phyloP scores from a whole-genome alignment of 345 rosid genomes.

The Aurinia saxatilis region DNA sequence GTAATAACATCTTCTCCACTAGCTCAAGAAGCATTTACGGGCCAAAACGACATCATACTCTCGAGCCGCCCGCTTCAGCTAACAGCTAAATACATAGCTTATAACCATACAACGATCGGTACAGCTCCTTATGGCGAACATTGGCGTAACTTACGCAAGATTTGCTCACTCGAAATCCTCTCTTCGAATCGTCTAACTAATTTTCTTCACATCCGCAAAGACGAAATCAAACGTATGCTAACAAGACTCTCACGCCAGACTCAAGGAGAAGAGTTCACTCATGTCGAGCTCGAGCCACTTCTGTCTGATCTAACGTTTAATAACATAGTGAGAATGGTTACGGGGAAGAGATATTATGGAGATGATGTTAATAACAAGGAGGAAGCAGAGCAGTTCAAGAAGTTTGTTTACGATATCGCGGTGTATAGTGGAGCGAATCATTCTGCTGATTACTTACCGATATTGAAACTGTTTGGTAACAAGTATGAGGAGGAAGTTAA shows the following conservation, averaged over 20 bases:
- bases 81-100: slow-evolving; percentile 35
- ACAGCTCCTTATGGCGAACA: slow-evolving; percentile 47
- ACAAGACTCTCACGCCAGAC: slow-evolving; percentile 24
- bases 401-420: slow-evolving; percentile 31
- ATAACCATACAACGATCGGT: slow-evolving; percentile 26
- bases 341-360: slow-evolving; percentile 45
- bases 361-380: slow-evolving; percentile 31
- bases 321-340: slow-evolving; percentile 37
- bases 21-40: slow-evolving; percentile 42
- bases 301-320: slow-evolving; percentile 29
- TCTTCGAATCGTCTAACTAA: slow-evolving; percentile 39
- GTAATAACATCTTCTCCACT: slow-evolving; percentile 41
- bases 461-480: slow-evolving; percentile 16
- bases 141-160: slow-evolving; percentile 61
- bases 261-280: slow-evolving; percentile 20
- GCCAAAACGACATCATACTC: slow-evolving; percentile 40
- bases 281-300: slow-evolving; percentile 15
- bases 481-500: slow-evolving; percentile 13
- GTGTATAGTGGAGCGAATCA: slow-evolving; percentile 13
- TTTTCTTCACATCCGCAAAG: slow-evolving; percentile 26
- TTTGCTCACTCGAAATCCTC: slow-evolving; percentile 38
- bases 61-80: slow-evolving; percentile 41
- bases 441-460: slow-evolving; percentile 29
- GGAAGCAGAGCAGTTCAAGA: slow-evolving; percentile 35
- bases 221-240: slow-evolving; percentile 37